Conservation (phyloP, 257 asterid species). For the Solanum paucissectum region DNA sequence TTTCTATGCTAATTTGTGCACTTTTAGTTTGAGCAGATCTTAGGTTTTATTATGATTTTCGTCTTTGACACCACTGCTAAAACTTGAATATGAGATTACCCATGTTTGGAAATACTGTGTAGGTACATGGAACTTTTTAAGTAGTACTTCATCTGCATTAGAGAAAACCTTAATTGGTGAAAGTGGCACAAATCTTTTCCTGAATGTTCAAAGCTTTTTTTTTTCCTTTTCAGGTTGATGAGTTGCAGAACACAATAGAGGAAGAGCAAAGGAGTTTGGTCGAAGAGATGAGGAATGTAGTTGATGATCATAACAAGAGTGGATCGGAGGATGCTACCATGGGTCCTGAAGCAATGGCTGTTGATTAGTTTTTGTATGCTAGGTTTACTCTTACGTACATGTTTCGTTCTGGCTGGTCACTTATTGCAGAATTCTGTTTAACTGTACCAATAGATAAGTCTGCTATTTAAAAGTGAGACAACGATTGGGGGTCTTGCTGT, state of each 20-base stretch:
- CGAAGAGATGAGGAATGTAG: slow-evolving; percentile 71
- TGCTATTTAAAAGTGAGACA: background rate
- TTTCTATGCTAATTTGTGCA: background rate
- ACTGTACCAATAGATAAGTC: background rate
- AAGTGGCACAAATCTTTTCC: background rate
- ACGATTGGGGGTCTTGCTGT: background rate
- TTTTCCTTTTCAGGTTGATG: slow-evolving; percentile 65
- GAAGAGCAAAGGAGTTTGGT: slow-evolving; percentile 72
- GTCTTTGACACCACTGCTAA: background rate
- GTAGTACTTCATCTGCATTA: background rate
- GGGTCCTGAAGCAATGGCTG: slow-evolving; percentile 66
- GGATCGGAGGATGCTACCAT: slow-evolving; percentile 45
- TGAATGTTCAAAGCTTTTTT: background rate
- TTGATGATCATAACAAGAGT: slow-evolving; percentile 57
- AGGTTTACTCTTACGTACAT: background rate
- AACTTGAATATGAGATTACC: background rate
- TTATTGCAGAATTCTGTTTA: background rate
- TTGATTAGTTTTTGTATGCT: slow-evolving; percentile 20
- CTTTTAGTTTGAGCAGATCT: background rate
- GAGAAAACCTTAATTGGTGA: background rate
- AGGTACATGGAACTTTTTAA: background rate
- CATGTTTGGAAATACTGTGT: background rate
- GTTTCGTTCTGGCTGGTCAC: background rate
- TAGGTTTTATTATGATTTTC: background rate
- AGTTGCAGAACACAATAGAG: slow-evolving; percentile 81